Base-by-base conservation (phyloP, 257 asterid genomes). In the Scutellaria galericulata region DNA sequence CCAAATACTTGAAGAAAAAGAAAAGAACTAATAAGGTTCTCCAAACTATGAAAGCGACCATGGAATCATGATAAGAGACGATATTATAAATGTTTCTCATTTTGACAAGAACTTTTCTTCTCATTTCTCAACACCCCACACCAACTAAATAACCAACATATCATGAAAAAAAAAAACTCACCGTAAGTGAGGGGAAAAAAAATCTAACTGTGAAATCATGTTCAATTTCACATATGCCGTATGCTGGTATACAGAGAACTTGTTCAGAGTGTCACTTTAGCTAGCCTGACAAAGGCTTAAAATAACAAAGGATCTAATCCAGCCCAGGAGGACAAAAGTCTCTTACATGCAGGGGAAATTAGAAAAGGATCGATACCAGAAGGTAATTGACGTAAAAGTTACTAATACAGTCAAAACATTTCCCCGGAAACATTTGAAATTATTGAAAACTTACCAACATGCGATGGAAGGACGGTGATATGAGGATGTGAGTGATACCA, bases 401-500 rank as follows among this genome's bases (percentile, higher is more conserved):
- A 24, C 51, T 35, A 11, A 62, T 46, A 39, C 50, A 69, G 48
- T 14, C 24, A 37, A 44, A 62, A 14, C 20, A 62, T 37, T 51
- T n/a, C 11, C 39, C 50, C 15, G 13, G 11, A 64, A 59, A 27
- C 51, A 55, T 14, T 50, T 47, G 8, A 52, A 48, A 35, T 22
- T 41, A 53, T 54, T 70, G 7, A 60, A 72, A 65, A 70, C 99
- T 86, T 83, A 95, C 99, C 99, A 64, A 95, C 97, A 72, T 95
- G 99, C 24, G 99, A 95, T 47, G 99, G 99, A 41, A 92, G 98
- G 72, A 95, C 99, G 2, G 99, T 95, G 63, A 95, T 95, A 80
- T 95, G 98, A 79, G 99, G 99, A 82, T 95, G 99, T 62, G 99
- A 95, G 72, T 95, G 99, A 81, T 95, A 95, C 99, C 99, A 95